phyloP scores from a whole-genome alignment of 2,329 filamentous ascomycete genomes.

The Phaeosphaeriaceae sp. region DNA sequence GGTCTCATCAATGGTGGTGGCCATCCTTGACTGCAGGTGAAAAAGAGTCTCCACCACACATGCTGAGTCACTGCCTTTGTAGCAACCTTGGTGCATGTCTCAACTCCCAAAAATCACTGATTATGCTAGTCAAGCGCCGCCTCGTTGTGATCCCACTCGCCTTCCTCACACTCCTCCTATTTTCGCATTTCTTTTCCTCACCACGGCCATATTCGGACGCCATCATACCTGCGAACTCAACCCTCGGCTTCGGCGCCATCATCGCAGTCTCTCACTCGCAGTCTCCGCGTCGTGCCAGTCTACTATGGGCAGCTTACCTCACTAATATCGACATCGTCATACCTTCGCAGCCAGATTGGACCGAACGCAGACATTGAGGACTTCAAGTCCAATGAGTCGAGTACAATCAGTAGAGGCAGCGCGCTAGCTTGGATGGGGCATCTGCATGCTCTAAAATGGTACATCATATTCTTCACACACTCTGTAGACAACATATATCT shows the following conservation, averaged over 20 bases:
- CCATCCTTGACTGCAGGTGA: too few species aligned
- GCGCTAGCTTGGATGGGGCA: constrained; percentile 53
- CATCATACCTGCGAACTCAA: constrained; percentile 16
- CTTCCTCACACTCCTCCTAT: background rate
- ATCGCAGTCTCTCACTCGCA: constrained; percentile 46
- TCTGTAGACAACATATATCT: too few species aligned
- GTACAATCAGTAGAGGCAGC: constrained; percentile 43
- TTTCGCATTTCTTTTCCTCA: background rate
- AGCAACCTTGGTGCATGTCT: too few species aligned
- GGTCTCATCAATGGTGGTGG: too few species aligned
- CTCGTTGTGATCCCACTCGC: background rate
- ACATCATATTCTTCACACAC: constrained; percentile 1
- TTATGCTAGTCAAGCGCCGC: background rate
- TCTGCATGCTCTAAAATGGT: constrained; percentile 46
- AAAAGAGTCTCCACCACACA: too few species aligned
- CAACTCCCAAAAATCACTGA: background rate
- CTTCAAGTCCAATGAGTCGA: constrained; percentile 33
- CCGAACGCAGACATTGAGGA: constrained; percentile 38
- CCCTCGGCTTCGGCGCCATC: constrained; percentile 45
- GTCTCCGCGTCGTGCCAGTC: constrained; percentile 43
- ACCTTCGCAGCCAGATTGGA: constrained; percentile 48
- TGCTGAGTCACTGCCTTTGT: too few species aligned
- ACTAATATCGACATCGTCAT: constrained; percentile 49
- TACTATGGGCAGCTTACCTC: constrained; percentile 48
- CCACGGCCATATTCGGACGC: background rate